These are phyloP conservation scores for Phytophthora colocasiae DNA, from an alignment of 352 stramenopile genomes.

Conservation along the genomic window DNA sequence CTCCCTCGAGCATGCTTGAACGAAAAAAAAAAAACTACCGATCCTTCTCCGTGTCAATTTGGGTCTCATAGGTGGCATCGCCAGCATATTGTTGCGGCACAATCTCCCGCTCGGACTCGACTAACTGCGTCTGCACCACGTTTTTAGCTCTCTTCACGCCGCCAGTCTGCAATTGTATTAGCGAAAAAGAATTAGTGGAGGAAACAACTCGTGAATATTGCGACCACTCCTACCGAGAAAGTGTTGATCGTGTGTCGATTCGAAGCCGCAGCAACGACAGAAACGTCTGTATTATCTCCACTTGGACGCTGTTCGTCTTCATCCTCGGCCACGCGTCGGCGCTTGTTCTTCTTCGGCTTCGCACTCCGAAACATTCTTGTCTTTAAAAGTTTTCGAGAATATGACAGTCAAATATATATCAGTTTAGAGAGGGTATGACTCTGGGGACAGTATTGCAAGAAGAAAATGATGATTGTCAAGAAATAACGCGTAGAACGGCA, in stretches of 20 bases:
- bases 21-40: slow-evolving; percentile 33
- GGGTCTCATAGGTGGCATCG: slow-evolving; percentile 83
- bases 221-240: slow-evolving; percentile 15
- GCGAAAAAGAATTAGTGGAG: neutral
- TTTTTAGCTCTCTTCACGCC: slow-evolving; percentile 65
- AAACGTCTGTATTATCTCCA: slow-evolving; percentile 7
- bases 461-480: no score
- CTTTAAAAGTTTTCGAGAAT: neutral
- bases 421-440: slow-evolving; percentile 3
- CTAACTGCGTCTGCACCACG: slow-evolving; percentile 57
- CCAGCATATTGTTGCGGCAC: slow-evolving; percentile 83
- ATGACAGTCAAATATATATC: slow-evolving; percentile 1
- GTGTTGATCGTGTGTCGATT: slow-evolving; percentile 24
- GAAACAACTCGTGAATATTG: neutral
- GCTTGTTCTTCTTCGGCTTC: slow-evolving; percentile 64
- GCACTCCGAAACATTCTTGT: slow-evolving; percentile 47
- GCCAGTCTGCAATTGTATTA: slow-evolving; percentile 46
- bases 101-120: slow-evolving; percentile 79
- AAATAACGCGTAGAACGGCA: no score
- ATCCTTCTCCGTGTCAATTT: slow-evolving; percentile 87
- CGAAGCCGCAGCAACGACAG: slow-evolving; percentile 1
- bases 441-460: no score
- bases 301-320: slow-evolving; percentile 30
- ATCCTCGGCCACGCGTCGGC: slow-evolving; percentile 45
- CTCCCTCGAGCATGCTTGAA: no score